These are phyloP conservation scores for Flaveria bidentis DNA, from an alignment of 129 eudicot species.

Conservation along the genomic window DNA sequence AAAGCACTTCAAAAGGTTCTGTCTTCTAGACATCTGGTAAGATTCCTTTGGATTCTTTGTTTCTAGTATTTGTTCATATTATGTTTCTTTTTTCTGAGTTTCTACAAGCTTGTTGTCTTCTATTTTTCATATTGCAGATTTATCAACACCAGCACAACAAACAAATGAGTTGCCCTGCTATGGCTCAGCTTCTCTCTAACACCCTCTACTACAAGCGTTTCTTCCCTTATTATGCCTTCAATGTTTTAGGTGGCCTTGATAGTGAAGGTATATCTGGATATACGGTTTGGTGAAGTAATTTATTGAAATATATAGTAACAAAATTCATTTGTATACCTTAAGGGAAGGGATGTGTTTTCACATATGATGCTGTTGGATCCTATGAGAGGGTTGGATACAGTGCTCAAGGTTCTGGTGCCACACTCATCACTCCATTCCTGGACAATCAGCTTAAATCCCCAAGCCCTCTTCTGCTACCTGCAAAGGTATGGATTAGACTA, in stretches of 20 bases:
- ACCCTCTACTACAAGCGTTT: constrained; percentile 97
- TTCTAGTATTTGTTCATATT: neutral
- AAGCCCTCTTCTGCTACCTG: constrained; percentile 89
- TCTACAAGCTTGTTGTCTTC: neutral
- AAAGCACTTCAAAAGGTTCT: constrained; percentile 93
- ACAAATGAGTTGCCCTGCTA: constrained; percentile 99
- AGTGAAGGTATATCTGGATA: constrained; percentile 59
- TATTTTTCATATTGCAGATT: constrained; percentile 37
- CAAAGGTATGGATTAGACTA: constrained; percentile 46
- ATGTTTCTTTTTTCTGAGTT: neutral
- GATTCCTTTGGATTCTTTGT: constrained; percentile 13
- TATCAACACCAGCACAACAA: constrained; percentile 99
- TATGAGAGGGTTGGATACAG: constrained; percentile 97
- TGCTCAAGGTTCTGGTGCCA: constrained; percentile 95
- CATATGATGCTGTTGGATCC: constrained; percentile 98
- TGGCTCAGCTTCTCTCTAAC: constrained; percentile 98
- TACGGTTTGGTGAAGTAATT: neutral
- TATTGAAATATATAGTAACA: constrained; percentile 7
- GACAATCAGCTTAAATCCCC: constrained; percentile 98
- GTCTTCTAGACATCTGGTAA: constrained; percentile 90
- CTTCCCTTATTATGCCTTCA: constrained; percentile 95
- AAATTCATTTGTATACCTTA: neutral
- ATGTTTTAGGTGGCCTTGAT: constrained; percentile 97
- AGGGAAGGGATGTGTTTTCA: constrained; percentile 98
- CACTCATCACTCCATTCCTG: constrained; percentile 89